Evolutionary conservation across 345 rosid genomes (phyloP).

Genomic region (Brassica incana): DNA sequence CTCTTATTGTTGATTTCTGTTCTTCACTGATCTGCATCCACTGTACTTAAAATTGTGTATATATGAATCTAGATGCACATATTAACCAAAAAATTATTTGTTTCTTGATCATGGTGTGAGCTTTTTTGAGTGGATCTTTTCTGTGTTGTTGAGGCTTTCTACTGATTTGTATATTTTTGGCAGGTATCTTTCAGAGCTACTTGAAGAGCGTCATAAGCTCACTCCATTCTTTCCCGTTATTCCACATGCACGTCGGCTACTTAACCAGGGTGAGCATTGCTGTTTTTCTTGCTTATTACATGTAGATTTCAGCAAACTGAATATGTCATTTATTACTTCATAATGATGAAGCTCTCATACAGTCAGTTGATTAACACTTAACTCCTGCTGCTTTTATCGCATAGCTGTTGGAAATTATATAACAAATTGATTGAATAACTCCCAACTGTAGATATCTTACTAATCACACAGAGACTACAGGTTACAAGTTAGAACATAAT

Average conservation of each 20-base stretch:
- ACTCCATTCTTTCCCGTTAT: conserved; percentile 70
- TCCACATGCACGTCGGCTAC: conserved; percentile 56
- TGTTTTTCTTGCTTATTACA: background rate
- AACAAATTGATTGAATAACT: background rate
- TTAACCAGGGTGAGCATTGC: conserved; percentile 70
- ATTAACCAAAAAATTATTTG: background rate
- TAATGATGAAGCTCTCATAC: conserved; percentile 10
- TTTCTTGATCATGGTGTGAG: conserved; percentile 9
- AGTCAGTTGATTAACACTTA: background rate
- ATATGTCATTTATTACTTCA: conserved; percentile 9
- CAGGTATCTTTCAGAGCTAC: conserved; percentile 80
- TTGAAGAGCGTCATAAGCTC: conserved; percentile 77
- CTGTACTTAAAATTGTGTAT: background rate
- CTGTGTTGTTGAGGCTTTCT: background rate
- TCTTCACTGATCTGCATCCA: conserved; percentile 14
- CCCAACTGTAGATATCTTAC: conserved; percentile 6
- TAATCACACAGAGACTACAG: background rate
- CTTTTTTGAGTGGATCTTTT: conserved; percentile 7
- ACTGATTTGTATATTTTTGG: conserved; percentile 15
- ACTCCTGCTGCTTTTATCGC: background rate
- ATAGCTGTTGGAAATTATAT: background rate
- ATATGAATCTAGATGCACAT: conserved; percentile 16
- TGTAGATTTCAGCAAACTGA: background rate
- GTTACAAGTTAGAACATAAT: background rate
- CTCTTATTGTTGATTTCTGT: conserved; percentile 14